Percentiles rank a stretch among this genome's conserved stretches.
Conservation (phyloP, 2,329 filamentous ascomycete species). For the Penicillium sp. region DNA sequence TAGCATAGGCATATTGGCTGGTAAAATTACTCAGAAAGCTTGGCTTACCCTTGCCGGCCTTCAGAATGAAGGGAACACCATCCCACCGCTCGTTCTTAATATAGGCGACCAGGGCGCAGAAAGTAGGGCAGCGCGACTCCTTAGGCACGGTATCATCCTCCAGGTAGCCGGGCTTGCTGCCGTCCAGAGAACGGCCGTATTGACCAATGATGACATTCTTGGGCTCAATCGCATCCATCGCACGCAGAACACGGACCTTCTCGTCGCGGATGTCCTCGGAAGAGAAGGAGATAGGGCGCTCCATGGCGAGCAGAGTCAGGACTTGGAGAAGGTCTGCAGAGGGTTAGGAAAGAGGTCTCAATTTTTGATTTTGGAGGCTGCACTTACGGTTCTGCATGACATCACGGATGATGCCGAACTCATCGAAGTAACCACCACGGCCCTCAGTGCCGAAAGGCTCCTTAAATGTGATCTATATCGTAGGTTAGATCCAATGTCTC, state of each 20-base stretch:
- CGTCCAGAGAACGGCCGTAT: conserved; percentile 94
- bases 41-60: conserved; percentile 79
- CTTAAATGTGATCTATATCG: conserved; percentile 84
- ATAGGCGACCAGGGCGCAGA: conserved; percentile 94
- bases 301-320: conserved; percentile 94
- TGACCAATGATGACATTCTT: conserved; percentile 99
- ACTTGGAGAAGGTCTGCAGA: conserved; percentile 83
- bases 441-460: conserved; percentile 98
- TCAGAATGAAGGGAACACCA: conserved; percentile 98
- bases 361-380: neutral
- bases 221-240: conserved; percentile 91
- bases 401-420: conserved; percentile 98
- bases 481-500: conserved; percentile 9
- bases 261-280: conserved; percentile 98
- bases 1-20: conserved; percentile 20
- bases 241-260: conserved; percentile 91
- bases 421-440: conserved; percentile 97
- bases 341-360: conserved; percentile 13
- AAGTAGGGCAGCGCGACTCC: conserved; percentile 95
- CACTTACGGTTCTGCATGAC: conserved; percentile 93
- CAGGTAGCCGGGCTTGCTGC: conserved; percentile 96
- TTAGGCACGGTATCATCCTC: conserved; percentile 98
- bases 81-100: conserved; percentile 99
- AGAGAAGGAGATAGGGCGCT: conserved; percentile 96
- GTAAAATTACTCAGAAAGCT: neutral